phyloP scores from a whole-genome alignment of 2,329 filamentous ascomycete genomes.

The Chrysoporthe cubensis region DNA sequence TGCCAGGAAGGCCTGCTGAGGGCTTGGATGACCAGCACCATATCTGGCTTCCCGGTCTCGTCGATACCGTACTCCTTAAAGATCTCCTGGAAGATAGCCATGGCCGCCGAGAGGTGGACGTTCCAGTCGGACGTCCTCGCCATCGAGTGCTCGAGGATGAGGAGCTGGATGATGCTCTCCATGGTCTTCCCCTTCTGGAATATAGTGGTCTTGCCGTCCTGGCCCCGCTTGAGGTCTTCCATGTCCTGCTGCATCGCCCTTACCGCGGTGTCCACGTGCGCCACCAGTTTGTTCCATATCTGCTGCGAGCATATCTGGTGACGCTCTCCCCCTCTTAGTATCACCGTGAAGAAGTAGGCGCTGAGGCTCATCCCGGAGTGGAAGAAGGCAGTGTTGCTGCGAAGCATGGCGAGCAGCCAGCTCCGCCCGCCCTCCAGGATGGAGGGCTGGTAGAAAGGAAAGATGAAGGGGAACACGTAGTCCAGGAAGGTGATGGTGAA shows the following conservation, averaged over 20 bases:
- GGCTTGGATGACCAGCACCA: conserved; percentile 17
- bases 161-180: conserved; percentile 56
- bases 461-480: conserved; percentile 64
- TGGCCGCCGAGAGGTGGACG: conserved; percentile 53
- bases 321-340: conserved; percentile 41
- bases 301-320: conserved; percentile 41
- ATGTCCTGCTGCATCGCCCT: conserved; percentile 65
- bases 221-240: conserved; percentile 24
- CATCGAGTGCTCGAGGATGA: conserved; percentile 55
- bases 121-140: conserved; percentile 53
- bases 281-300: conserved; percentile 46
- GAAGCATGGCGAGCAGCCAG: conserved; percentile 62
- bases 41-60: conserved; percentile 35
- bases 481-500: conserved; percentile 65
- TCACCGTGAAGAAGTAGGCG: conserved; percentile 59
- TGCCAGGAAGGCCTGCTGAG: conserved; percentile 41
- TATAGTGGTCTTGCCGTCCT: conserved; percentile 20
- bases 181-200: conserved; percentile 39
- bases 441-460: conserved; percentile 64
- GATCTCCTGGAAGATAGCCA: conserved; percentile 53
- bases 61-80: conserved; percentile 44
- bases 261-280: conserved; percentile 50
- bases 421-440: conserved; percentile 60
- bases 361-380: conserved; percentile 60
- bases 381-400: conserved; percentile 60